These are phyloP conservation scores for Cystofilobasidium ferigula DNA, from an alignment of 768 basidiomycete species.

Conservation along the genomic window DNA sequence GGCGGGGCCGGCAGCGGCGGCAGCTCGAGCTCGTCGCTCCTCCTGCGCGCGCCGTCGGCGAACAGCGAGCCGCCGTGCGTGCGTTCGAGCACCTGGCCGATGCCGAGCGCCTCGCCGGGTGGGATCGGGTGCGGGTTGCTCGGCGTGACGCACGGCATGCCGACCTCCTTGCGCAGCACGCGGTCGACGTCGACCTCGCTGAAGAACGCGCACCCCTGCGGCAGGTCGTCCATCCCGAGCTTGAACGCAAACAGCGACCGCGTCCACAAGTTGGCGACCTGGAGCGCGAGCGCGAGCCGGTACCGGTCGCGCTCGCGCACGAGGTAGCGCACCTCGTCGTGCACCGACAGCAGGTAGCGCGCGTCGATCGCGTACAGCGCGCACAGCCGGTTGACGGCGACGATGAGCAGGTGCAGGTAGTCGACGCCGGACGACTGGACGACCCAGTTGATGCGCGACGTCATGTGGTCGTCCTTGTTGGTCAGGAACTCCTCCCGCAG, in stretches of 20 bases:
- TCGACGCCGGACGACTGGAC: constrained; percentile 98
- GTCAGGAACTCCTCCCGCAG: constrained; percentile 73
- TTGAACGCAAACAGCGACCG: constrained; percentile 77
- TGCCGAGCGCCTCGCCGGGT: constrained; percentile 76
- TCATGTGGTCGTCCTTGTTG: constrained; percentile 54
- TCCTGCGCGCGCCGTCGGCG: constrained; percentile 10
- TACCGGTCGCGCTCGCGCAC: constrained; percentile 79
- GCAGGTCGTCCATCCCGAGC: constrained; percentile 91
- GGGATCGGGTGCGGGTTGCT: constrained; percentile 73
- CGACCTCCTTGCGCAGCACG: constrained; percentile 86
- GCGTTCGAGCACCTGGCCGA: constrained; percentile 51
- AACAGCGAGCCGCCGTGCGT: constrained; percentile 45
- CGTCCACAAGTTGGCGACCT: constrained; percentile 94
- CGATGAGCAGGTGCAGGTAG: constrained; percentile 91
- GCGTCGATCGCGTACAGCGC: constrained; percentile 65
- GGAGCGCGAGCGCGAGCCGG: constrained; percentile 80
- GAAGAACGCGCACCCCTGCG: constrained; percentile 89
- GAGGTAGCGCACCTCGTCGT: constrained; percentile 91
- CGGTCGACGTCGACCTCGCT: constrained; percentile 88
- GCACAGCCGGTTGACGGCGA: constrained; percentile 82
- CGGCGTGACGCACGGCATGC: constrained; percentile 90
- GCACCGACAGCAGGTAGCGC: constrained; percentile 89
- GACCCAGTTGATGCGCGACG: constrained; percentile 97
- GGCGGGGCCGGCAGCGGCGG: not conserved
- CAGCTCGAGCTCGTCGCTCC: not conserved